Evolutionary conservation across 2,329 filamentous ascomycete genomes (phyloP).

Genomic region (Botrytis cinerea): DNA sequence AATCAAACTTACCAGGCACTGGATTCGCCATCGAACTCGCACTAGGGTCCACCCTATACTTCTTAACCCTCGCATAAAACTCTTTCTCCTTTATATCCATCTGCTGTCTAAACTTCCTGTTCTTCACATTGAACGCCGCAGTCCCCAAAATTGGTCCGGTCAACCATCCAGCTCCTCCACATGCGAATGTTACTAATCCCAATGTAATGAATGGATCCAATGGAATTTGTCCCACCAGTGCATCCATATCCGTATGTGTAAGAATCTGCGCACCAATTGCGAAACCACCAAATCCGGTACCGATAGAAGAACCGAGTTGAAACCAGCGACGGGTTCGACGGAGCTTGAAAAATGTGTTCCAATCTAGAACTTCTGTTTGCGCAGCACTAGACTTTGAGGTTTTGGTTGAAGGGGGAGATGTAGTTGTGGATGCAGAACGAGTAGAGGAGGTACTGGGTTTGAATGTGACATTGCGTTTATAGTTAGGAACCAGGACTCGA

Average conservation of each 20-base stretch:
- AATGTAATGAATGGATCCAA: conserved; percentile 86
- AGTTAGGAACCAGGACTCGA: conserved; percentile 35
- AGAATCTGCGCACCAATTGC: conserved; percentile 65
- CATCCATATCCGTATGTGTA: conserved; percentile 71
- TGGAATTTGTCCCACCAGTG: conserved; percentile 69
- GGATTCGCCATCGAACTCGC: conserved; percentile 89
- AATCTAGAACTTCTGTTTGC: conserved; percentile 55
- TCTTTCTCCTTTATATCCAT: conserved; percentile 90
- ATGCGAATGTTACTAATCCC: conserved; percentile 75
- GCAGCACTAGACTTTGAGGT: conserved; percentile 20
- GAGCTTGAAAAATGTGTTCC: conserved; percentile 91
- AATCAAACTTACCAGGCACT: conserved; percentile 47
- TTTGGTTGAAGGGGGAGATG: conserved; percentile 24
- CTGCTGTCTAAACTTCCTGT: conserved; percentile 68
- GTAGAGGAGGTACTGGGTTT: conserved; percentile 25
- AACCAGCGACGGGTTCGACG: conserved; percentile 82
- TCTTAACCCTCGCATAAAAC: conserved; percentile 90
- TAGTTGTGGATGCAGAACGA: conserved; percentile 32
- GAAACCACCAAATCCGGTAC: conserved; percentile 63
- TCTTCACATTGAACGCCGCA: conserved; percentile 73
- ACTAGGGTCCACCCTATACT: conserved; percentile 86
- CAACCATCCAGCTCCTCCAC: conserved; percentile 83
- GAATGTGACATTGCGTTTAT: conserved; percentile 39
- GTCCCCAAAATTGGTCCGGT: conserved; percentile 81
- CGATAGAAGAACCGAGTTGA: conserved; percentile 75